phyloP scores from a whole-genome alignment of 805 yeast species.

The Citeromyces matritensis region DNA sequence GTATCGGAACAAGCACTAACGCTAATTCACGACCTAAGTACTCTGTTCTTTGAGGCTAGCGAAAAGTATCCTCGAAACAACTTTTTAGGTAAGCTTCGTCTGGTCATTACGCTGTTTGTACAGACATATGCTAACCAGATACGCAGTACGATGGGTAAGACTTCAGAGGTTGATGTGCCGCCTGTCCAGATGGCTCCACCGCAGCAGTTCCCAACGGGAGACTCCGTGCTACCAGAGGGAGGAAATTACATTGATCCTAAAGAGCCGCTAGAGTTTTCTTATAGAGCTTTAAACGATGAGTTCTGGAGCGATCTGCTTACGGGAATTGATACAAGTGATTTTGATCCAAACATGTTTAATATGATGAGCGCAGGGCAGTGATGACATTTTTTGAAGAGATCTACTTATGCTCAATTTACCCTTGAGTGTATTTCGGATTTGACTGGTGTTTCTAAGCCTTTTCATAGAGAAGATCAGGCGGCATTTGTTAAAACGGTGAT shows the following conservation, averaged over 20 bases:
- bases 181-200: constrained; percentile 1
- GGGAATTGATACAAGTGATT: too few relatives aligned
- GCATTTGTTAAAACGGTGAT: too few relatives aligned
- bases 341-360: too few relatives aligned
- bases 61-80: constrained; percentile 26
- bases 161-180: constrained; percentile 1
- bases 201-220: too few relatives aligned
- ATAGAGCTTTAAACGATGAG: constrained; percentile 40
- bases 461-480: too few relatives aligned
- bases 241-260: neutral
- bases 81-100: constrained; percentile 34
- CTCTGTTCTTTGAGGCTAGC: constrained; percentile 12
- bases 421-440: too few relatives aligned
- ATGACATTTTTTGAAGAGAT: too few relatives aligned
- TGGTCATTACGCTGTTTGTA: constrained; percentile 41
- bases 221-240: too few relatives aligned
- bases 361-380: too few relatives aligned
- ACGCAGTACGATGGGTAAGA: constrained; percentile 1
- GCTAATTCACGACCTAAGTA: constrained; percentile 10
- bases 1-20: constrained; percentile 28
- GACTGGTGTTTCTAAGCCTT: too few relatives aligned
- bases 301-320: constrained; percentile 48
- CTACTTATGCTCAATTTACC: too few relatives aligned
- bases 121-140: constrained; percentile 50
- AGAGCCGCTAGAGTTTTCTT: constrained; percentile 21